Percentiles rank a stretch among this genome's conserved stretches.
These are phyloP conservation scores for Gamarada debralockiae DNA, from an alignment of 495 filamentous ascomycete species.

Conservation along the genomic window DNA sequence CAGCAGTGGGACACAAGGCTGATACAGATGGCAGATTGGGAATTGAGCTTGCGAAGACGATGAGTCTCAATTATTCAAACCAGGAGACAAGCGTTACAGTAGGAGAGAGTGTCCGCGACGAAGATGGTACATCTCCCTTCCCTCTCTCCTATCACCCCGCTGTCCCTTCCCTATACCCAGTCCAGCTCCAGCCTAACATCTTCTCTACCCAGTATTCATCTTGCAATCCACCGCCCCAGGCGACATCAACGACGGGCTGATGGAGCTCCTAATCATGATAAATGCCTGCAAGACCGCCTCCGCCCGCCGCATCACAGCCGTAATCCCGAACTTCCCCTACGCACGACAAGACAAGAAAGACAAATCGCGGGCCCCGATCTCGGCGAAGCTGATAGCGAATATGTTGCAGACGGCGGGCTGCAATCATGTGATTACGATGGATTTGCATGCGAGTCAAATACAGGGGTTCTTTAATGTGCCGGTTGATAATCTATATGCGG, in stretches of 20 bases:
- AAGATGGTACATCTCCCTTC: slow-evolving; percentile 63
- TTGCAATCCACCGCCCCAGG: slow-evolving; percentile 92
- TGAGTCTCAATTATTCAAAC: slow-evolving; percentile 95
- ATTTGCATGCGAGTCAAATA: slow-evolving; percentile 73
- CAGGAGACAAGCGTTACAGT: slow-evolving; percentile 97
- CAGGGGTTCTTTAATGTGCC: slow-evolving; percentile 98
- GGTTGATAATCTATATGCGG: slow-evolving; percentile 94
- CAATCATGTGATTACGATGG: slow-evolving; percentile 89
- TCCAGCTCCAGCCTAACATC: slow-evolving; percentile 2
- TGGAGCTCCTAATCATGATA: slow-evolving; percentile 99
- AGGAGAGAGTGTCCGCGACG: slow-evolving; percentile 92
- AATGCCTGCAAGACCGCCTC: slow-evolving; percentile 97
- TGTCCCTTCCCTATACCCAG: too few species aligned
- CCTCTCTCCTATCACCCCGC: not conserved
- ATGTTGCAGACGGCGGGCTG: slow-evolving; percentile 94
- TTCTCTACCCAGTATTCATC: slow-evolving; percentile 68
- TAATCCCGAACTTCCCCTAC: slow-evolving; percentile 96
- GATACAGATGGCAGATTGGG: slow-evolving; percentile 59
- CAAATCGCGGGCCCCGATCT: slow-evolving; percentile 87
- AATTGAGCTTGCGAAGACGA: slow-evolving; percentile 88
- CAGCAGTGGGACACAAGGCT: not conserved
- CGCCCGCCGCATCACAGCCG: slow-evolving; percentile 87
- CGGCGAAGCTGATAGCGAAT: slow-evolving; percentile 92
- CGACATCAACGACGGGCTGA: slow-evolving; percentile 97
- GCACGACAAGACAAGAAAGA: slow-evolving; percentile 99